Evolutionary conservation across 2,329 filamentous ascomycete genomes (phyloP).

Genomic region (Huntiella bhutanensis): DNA sequence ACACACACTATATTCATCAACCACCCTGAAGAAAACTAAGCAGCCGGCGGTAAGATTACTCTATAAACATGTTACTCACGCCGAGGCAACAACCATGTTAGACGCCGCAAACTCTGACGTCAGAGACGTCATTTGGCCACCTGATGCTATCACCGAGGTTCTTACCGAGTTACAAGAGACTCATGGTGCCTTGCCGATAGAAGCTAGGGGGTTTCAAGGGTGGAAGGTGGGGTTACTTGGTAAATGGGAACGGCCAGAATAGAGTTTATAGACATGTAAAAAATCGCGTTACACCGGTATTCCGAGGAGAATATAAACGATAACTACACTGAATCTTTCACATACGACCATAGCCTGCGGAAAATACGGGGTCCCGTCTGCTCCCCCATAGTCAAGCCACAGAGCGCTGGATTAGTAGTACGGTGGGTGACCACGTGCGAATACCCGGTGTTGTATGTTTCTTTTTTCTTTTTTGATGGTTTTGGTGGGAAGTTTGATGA

Average conservation of each 20-base stretch:
- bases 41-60: conserved; percentile 33
- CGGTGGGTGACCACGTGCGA: no score
- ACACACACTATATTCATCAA: conserved; percentile 33
- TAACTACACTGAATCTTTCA: no score
- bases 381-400: no score
- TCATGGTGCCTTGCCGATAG: conserved; percentile 31
- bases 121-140: conserved; percentile 38
- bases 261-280: no score
- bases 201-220: conserved; percentile 39
- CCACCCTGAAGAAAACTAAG: conserved; percentile 14
- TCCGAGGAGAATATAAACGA: no score
- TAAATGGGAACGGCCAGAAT: conserved; percentile 20
- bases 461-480: no score
- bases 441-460: no score
- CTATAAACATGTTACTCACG: conserved; percentile 24
- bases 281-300: no score
- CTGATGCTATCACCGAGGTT: conserved; percentile 28
- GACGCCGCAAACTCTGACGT: conserved; percentile 35
- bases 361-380: no score
- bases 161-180: conserved; percentile 26
- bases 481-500: no score
- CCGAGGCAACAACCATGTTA: conserved; percentile 28
- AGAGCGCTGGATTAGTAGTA: no score
- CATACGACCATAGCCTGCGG: no score
- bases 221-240: conserved; percentile 49